Evolutionary conservation across 2,329 filamentous ascomycete genomes (phyloP), one percentile per base, ranked within the genome.

Genomic region (Xylariaceae sp.): DNA sequence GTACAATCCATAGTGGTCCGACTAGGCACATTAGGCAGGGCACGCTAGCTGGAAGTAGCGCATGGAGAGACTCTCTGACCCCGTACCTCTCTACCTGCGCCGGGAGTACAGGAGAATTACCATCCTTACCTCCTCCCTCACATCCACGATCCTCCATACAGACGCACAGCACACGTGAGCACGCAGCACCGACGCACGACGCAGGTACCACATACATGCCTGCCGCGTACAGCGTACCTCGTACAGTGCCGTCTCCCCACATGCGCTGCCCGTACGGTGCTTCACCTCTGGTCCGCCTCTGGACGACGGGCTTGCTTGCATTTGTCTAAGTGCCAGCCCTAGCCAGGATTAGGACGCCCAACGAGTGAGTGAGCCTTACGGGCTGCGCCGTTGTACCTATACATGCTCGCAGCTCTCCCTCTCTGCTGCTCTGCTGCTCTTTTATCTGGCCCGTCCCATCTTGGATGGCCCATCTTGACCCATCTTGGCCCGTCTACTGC

Each of bases 281-380:
- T 30, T 30, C 23, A 30, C 23, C 23, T 30, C 23, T 30, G 23
- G 5, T 30, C 23, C 23, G 23, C 23, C 23, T 30, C 23, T 30
- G 23, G 23, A 30, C 23, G 23, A 30, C 23, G 23, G 23, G 23
- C 23, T 30, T 30, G 23, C 23, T 30, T 30, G 23, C 23, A 30
- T 30, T 30, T 5, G 23, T 30, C 5, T 7, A 42, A 42, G 37
- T 42, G 37, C 37, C 37, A 42, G 37, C 9, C 37, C 37, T 42
- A 42, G 37, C 37, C 37, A 42, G 37, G 37, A 10, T 42, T 42
- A 42, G 34, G 56, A 51, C 53, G 42, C 23, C 54, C 39, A 56
- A 51, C 34, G 18, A 57, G 47, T 44, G 53, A 58, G 61, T 11
- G 37, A 42, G 37, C 37, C 37, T 42, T 42, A 42, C 37, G 37